Base-by-base conservation (phyloP, 306 rosid species). In the Casuarina equisetifolia region DNA sequence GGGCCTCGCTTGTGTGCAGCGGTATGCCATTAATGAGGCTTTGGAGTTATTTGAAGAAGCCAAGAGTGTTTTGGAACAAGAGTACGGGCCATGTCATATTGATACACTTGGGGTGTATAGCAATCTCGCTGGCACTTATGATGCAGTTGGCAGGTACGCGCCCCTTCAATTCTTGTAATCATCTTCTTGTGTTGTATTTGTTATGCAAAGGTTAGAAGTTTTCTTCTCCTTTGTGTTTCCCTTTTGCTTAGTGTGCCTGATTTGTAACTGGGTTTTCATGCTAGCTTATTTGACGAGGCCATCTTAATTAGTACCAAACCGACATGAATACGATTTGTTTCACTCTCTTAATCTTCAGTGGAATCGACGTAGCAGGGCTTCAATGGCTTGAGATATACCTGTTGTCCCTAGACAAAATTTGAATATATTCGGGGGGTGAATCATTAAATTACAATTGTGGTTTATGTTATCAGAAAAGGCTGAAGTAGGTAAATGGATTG, bases 101-200 rank as follows among this genome's bases (percentile, higher is more conserved):
- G 97, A 91, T 69, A 96, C 99, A 5, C 96, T 96, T n/a, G 99
- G 94, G 9, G 92, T 91, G 10, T 91, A 83, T 78, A 90, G 98
- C 90, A 96, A 96, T 79, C 97, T 96, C 70, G 98, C 99, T 69
- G 99, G 96, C 73, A 83, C 98, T 2, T 96, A 91, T 73, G 99
- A 96, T 82, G 99, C 98, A n/a, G 55, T 81, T 64, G 99, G 99
- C 75, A 96, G 98, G 99, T 92, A 87, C 53, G 66, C 45, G 44
- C 71, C 49, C 11, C 45, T 12, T 1, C 70, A 49, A n/a, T 35
- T 67, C n/a, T 53, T 45, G 59, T 38, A 38, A 45, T 64, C 61
- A 51, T 44, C n/a, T 13, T 36, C 25, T 68, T 44, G 6, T 39
- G 38, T 50, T 5, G 5, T 66, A 43, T 16, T 25, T 39, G 17